Conservation (phyloP, 495 filamentous ascomycete genomes). For the Alectoria sarmentosa region DNA sequence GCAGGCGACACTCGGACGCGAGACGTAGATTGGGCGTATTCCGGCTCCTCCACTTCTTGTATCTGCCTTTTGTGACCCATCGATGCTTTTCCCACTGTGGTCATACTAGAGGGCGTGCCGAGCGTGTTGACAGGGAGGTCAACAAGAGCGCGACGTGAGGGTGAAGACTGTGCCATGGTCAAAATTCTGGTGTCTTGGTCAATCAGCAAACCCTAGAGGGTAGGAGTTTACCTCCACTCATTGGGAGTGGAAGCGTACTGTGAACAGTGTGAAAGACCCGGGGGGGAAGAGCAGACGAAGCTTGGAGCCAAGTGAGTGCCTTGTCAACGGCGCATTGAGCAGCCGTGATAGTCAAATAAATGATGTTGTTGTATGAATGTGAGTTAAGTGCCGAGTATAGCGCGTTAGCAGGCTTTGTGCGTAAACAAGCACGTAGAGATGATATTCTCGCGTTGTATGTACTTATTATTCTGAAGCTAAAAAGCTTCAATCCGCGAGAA, state of each 20-base stretch:
- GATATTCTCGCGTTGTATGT: conserved; percentile 2
- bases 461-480: background rate
- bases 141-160: conserved; percentile 22
- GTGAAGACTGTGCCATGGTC: conserved; percentile 19
- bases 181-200: background rate
- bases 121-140: conserved; percentile 26
- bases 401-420: background rate
- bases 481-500: background rate
- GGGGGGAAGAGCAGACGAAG: background rate
- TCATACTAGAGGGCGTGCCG: conserved; percentile 9
- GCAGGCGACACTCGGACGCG: conserved; percentile 12
- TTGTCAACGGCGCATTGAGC: background rate
- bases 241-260: background rate
- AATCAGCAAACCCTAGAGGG: background rate
- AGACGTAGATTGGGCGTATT: conserved; percentile 7
- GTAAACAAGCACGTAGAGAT: conserved; percentile 6
- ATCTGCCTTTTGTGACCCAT: conserved; percentile 21
- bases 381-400: background rate
- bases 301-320: background rate
- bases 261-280: background rate
- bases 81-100: background rate
- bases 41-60: conserved; percentile 18
- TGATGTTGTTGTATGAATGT: background rate
- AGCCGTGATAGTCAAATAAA: background rate
- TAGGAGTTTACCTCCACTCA: background rate